Percentiles rank a stretch among this genome's conserved stretches.
phyloP scores from a whole-genome alignment of 148 eudicot genomes.

The Rhododendron griersonianum region DNA sequence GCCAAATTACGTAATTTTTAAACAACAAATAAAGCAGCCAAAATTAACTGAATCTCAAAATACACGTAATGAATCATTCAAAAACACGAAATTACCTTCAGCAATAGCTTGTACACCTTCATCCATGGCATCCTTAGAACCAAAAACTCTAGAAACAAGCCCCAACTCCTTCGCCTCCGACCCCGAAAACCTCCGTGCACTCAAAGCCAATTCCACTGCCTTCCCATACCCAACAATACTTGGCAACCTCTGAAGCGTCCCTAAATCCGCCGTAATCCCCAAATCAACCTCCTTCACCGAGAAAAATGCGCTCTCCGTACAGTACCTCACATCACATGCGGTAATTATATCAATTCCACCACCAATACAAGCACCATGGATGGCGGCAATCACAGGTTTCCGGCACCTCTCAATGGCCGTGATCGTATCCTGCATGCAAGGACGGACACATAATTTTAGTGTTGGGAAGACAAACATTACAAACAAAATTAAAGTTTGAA shows the following conservation, averaged over 20 bases:
- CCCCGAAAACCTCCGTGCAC: conserved; percentile 62
- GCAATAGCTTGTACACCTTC: conserved; percentile 50
- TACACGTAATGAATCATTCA: neutral
- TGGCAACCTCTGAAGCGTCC: conserved; percentile 93
- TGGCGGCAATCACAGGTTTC: conserved; percentile 73
- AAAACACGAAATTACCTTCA: conserved; percentile 36
- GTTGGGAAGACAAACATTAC: neutral
- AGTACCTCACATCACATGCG: conserved; percentile 83
- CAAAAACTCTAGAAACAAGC: conserved; percentile 57
- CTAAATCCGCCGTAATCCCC: conserved; percentile 83
- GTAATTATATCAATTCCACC: conserved; percentile 77
- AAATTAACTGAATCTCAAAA: neutral
- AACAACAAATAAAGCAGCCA: neutral
- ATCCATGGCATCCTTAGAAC: conserved; percentile 45
- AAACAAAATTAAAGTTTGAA: neutral
- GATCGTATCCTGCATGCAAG: conserved; percentile 47
- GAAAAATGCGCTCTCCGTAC: conserved; percentile 53
- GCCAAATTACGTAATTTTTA: neutral
- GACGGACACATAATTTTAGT: neutral
- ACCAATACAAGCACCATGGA: conserved; percentile 84
- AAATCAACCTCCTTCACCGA: conserved; percentile 92
- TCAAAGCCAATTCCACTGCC: conserved; percentile 83
- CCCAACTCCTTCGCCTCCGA: conserved; percentile 68
- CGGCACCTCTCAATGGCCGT: conserved; percentile 79
- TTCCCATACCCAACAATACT: conserved; percentile 68